A percentile compares a stretch with the other conserved stretches of the same genome.
These are phyloP conservation scores for Apiospora kogelbergensis DNA, from an alignment of 2,329 filamentous ascomycete genomes.

Conservation along the genomic window DNA sequence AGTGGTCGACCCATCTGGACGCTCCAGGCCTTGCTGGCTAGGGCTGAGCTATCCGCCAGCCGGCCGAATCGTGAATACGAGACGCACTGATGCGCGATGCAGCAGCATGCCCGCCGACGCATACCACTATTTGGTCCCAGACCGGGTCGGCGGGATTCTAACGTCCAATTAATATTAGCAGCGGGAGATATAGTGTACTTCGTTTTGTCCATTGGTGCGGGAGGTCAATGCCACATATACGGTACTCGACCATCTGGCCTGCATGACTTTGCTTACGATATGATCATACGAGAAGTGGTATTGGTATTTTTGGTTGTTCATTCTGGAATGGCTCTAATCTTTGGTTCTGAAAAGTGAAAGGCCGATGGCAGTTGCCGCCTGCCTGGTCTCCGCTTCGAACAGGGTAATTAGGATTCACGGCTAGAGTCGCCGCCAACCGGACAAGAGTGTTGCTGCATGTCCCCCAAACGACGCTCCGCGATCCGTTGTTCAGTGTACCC, in stretches of 20 bases:
- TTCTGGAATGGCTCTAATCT: neutral
- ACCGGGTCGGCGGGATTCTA: neutral
- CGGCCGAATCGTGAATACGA: neutral
- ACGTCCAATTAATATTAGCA: neutral
- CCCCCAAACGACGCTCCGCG: neutral
- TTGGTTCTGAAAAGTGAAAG: neutral
- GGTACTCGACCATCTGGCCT: neutral
- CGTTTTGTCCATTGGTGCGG: neutral
- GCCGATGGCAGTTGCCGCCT: neutral
- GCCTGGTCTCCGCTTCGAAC: neutral
- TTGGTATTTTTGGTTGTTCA: neutral
- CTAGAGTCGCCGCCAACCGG: neutral
- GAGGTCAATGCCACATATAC: too few relatives aligned
- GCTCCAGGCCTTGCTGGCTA: neutral
- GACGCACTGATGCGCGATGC: neutral
- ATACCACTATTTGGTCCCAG: neutral
- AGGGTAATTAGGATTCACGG: neutral
- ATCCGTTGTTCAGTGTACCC: too few relatives aligned
- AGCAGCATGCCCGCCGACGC: neutral
- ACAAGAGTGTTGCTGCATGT: neutral
- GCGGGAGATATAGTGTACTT: neutral
- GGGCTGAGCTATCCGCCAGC: neutral
- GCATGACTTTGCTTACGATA: neutral
- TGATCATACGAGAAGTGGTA: neutral
- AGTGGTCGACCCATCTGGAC: neutral